phyloP scores from a whole-genome alignment of 2,329 filamentous ascomycete species.

The Venturia carpophila region DNA sequence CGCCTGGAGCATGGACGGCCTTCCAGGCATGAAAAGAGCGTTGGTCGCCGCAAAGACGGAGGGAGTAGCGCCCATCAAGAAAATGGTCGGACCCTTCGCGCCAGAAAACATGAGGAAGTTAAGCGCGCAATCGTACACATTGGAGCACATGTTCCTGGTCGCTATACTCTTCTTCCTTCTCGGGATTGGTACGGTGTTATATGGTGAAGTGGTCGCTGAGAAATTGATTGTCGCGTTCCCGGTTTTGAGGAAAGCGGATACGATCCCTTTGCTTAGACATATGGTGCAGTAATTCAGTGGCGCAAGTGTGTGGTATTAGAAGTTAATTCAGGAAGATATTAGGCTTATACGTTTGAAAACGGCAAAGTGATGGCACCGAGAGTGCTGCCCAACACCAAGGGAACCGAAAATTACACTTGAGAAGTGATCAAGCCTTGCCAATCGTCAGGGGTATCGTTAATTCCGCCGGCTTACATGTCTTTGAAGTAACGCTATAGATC shows the following conservation, averaged over 20 bases:
- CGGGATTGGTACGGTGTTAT: not conserved
- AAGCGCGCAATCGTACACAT: not conserved
- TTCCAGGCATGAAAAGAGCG: constrained; percentile 37
- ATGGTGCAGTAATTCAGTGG: not conserved
- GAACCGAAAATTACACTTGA: not conserved
- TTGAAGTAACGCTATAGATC: constrained; percentile 16
- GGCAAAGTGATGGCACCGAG: too few relatives aligned
- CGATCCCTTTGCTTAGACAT: not conserved
- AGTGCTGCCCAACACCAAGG: not conserved
- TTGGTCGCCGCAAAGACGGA: constrained; percentile 31
- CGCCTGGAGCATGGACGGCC: constrained; percentile 36
- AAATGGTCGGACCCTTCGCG: constrained; percentile 35
- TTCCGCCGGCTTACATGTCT: constrained; percentile 11
- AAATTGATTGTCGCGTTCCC: not conserved
- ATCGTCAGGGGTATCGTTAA: constrained; percentile 5
- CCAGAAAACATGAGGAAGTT: constrained; percentile 20
- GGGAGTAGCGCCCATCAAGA: constrained; percentile 34
- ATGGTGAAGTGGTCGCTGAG: not conserved
- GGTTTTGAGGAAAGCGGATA: not conserved
- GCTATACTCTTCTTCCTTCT: constrained; percentile 4
- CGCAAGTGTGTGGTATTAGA: too few relatives aligned
- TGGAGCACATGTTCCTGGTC: not conserved
- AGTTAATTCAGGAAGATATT: too few relatives aligned
- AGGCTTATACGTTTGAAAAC: not conserved
- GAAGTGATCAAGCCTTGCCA: not conserved